These are phyloP conservation scores for Aspergillus chevalieri DNA, from an alignment of 2,329 filamentous ascomycete species.

Conservation along the genomic window DNA sequence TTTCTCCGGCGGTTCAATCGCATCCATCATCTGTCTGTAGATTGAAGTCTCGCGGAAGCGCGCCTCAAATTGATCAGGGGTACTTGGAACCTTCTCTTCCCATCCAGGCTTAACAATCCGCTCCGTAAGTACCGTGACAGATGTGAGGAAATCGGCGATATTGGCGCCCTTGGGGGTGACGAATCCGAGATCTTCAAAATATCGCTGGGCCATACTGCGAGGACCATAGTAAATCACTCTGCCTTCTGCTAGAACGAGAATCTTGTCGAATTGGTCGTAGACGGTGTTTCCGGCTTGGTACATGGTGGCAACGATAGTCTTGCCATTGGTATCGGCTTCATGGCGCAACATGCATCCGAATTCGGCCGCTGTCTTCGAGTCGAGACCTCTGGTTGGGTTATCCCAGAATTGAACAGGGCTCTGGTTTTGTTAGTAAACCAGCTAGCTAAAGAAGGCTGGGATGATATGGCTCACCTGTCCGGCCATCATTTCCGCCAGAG, in stretches of 20 bases:
- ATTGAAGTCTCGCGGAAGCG: conserved; percentile 49
- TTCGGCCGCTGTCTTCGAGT: conserved; percentile 58
- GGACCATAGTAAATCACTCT: conserved; percentile 60
- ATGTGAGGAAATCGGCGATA: conserved; percentile 60
- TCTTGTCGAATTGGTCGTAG: conserved; percentile 63
- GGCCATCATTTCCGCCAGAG: conserved; percentile 55
- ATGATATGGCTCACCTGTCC: conserved; percentile 38
- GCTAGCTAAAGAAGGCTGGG: not conserved
- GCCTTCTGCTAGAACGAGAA: conserved; percentile 60
- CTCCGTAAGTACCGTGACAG: conserved; percentile 53
- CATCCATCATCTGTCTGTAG: conserved; percentile 45
- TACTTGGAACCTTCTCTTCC: conserved; percentile 26
- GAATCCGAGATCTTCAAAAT: conserved; percentile 61
- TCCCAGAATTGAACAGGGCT: conserved; percentile 59
- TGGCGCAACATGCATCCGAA: conserved; percentile 53
- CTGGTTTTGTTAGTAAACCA: conserved; percentile 5
- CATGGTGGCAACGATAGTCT: conserved; percentile 56
- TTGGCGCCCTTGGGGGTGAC: conserved; percentile 56
- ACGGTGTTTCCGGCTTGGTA: conserved; percentile 66
- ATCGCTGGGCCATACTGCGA: conserved; percentile 50
- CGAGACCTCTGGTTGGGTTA: conserved; percentile 59
- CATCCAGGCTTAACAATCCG: conserved; percentile 32
- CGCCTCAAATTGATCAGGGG: conserved; percentile 39
- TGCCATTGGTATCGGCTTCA: conserved; percentile 54
- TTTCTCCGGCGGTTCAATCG: conserved; percentile 32